These are phyloP conservation scores for Leptographium lundbergii DNA, from an alignment of 2,329 filamentous ascomycete species.

Conservation along the genomic window DNA sequence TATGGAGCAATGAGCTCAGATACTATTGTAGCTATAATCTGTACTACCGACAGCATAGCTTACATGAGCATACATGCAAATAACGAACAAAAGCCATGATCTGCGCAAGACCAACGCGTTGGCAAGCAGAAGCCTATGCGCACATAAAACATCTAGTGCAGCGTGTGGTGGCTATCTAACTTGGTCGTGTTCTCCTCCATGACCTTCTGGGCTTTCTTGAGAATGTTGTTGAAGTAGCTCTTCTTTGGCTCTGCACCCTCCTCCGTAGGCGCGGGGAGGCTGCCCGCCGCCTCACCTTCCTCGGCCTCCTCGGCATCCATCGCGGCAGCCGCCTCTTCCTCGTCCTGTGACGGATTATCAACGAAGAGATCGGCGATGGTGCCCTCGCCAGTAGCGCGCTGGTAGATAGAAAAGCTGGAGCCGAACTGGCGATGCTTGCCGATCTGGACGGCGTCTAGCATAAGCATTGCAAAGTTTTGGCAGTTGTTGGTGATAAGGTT, in stretches of 20 bases:
- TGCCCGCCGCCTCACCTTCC: conserved; percentile 14
- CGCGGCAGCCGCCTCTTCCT: conserved; percentile 12
- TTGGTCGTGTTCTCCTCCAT: conserved; percentile 43
- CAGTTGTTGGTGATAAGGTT: conserved; percentile 50
- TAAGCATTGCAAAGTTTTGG: conserved; percentile 40
- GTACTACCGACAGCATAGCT: no score
- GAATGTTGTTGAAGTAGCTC: conserved; percentile 23
- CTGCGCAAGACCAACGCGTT: not conserved
- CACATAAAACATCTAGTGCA: conserved; percentile 5
- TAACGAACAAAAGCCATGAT: no score
- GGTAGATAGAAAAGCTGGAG: conserved; percentile 40
- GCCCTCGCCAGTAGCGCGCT: conserved; percentile 34
- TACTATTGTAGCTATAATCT: no score
- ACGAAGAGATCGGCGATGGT: conserved; percentile 38
- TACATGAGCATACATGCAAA: no score
- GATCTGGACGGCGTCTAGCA: conserved; percentile 42
- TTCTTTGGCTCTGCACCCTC: conserved; percentile 8
- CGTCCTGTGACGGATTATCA: not conserved
- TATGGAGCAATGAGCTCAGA: no score
- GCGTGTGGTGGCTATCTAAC: conserved; percentile 26
- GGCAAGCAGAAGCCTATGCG: not conserved
- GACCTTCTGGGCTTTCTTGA: conserved; percentile 36
- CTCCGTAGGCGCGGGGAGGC: conserved; percentile 2
- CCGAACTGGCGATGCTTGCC: conserved; percentile 37
- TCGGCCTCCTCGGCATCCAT: conserved; percentile 19